Evolutionary conservation across 768 basidiomycete species (phyloP), one percentile per base, ranked within the genome.

Genomic region (Artomyces pyxidatus): DNA sequence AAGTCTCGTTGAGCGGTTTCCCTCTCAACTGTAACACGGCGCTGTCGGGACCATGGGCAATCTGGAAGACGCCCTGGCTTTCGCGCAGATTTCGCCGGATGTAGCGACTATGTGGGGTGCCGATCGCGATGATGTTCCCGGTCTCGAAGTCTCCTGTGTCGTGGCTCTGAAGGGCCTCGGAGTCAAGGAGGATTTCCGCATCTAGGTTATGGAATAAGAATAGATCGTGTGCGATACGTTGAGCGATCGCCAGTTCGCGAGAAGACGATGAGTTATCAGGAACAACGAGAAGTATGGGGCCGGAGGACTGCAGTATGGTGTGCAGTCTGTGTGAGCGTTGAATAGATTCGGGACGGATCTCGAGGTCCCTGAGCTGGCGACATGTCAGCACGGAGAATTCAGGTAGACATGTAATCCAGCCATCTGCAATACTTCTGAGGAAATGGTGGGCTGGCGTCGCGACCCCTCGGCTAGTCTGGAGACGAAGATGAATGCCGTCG

Each of bases 131-230:
- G 3, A 86, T 63, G 59, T 84, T 86, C 19, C 77, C 75, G 16
- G 58, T 30, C 3, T 58, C 56, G 44, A 73, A 61, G 25, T 52
- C 45, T 21, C 51, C 57, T 8, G 58, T 51, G 3, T 62, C 32
- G 4, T 54, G 49, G 42, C 52, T 30, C 30, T 38, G 22, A 54
- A 52, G 9, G 1, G 69, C 73, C 53, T 74, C 72, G 3, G 61
- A 48, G 53, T 73, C 74, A 28, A 61, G 54, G 43, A 81, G 56
- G 38, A 94, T 79, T 42, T 79, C 74, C 0, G 77, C 62, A 52
- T 91, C 88, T 19, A 93, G 62, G 50, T 77, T 73, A 59, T 88
- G 84, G 63, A 84, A 89, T 0, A 78, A 58, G 27, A 77, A 65
- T 16, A 92, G 66, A 52, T 80, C 76, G 59, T 89, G 79, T 2